These are phyloP conservation scores for Globisporangium acanthophoron DNA, from an alignment of 352 stramenopile species.

Conservation along the genomic window DNA sequence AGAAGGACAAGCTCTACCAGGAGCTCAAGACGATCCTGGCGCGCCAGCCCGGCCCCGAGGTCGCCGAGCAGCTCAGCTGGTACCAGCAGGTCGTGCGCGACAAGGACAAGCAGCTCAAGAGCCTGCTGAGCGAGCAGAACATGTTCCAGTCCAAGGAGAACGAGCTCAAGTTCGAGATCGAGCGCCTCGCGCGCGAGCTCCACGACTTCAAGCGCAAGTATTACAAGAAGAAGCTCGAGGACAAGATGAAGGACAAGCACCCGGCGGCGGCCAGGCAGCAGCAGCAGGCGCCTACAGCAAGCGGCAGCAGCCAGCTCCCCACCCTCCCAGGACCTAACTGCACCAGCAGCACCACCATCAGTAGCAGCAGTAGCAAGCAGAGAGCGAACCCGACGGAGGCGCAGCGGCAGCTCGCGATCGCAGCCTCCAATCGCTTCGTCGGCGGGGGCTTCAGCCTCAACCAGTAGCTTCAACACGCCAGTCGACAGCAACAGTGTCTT, in stretches of 20 bases:
- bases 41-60: slow-evolving; percentile 91
- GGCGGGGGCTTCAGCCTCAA: slow-evolving; percentile 94
- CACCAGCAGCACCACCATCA: slow-evolving; percentile 18
- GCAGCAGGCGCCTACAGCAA: background rate
- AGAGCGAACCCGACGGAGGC: slow-evolving; percentile 47
- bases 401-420: slow-evolving; percentile 83
- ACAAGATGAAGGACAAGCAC: slow-evolving; percentile 74
- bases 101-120: slow-evolving; percentile 96
- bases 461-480: slow-evolving; percentile 30
- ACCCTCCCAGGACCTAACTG: slow-evolving; percentile 20
- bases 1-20: slow-evolving; percentile 94
- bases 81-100: slow-evolving; percentile 95
- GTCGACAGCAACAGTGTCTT: background rate
- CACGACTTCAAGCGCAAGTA: slow-evolving; percentile 95
- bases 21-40: slow-evolving; percentile 93
- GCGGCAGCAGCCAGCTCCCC: slow-evolving; percentile 18
- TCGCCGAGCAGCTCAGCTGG: slow-evolving; percentile 92
- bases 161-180: slow-evolving; percentile 95
- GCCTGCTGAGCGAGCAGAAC: slow-evolving; percentile 95
- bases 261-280: slow-evolving; percentile 23
- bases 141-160: slow-evolving; percentile 94
- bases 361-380: slow-evolving; percentile 6
- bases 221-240: slow-evolving; percentile 91
- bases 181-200: slow-evolving; percentile 88
- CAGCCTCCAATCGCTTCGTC: slow-evolving; percentile 86